These are phyloP conservation scores for Amanita molliuscula DNA, from an alignment of 768 basidiomycete genomes.

Conservation along the genomic window DNA sequence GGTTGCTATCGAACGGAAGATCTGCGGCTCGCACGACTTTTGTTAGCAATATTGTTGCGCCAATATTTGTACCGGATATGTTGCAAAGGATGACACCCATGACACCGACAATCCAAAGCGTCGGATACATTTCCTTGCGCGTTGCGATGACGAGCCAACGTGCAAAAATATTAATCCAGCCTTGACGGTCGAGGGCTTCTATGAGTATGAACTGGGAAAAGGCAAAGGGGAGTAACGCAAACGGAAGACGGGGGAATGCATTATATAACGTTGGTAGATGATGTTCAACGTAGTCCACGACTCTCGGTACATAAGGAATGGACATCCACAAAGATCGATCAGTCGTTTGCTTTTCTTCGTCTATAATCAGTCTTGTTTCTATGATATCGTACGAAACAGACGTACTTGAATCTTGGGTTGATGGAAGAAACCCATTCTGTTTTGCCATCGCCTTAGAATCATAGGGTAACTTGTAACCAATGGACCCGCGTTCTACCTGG, in stretches of 20 bases:
- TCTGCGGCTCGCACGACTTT: conserved; percentile 55
- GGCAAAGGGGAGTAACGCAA: conserved; percentile 81
- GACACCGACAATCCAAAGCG: conserved; percentile 60
- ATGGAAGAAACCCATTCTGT: not conserved
- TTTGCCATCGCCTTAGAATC: no score
- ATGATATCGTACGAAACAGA: not conserved
- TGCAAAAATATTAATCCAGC: conserved; percentile 84
- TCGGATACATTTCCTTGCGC: conserved; percentile 29
- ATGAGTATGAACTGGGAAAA: conserved; percentile 94
- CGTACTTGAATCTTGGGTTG: not conserved
- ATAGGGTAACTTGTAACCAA: no score
- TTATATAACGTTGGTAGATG: conserved; percentile 54
- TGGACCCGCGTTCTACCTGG: conserved; percentile 10
- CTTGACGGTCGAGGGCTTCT: conserved; percentile 67
- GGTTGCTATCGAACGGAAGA: conserved; percentile 23
- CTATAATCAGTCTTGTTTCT: not conserved
- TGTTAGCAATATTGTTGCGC: conserved; percentile 82
- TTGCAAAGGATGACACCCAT: conserved; percentile 72
- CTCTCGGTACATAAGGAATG: not conserved
- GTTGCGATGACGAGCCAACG: conserved; percentile 47
- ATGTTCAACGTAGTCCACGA: not conserved
- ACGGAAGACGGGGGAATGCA: conserved; percentile 60
- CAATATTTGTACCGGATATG: conserved; percentile 83
- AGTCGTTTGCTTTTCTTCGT: no score
- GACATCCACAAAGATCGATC: not conserved